Conservation (phyloP, 2,329 filamentous ascomycete genomes). For the Neopestalotiopsis clavispora region DNA sequence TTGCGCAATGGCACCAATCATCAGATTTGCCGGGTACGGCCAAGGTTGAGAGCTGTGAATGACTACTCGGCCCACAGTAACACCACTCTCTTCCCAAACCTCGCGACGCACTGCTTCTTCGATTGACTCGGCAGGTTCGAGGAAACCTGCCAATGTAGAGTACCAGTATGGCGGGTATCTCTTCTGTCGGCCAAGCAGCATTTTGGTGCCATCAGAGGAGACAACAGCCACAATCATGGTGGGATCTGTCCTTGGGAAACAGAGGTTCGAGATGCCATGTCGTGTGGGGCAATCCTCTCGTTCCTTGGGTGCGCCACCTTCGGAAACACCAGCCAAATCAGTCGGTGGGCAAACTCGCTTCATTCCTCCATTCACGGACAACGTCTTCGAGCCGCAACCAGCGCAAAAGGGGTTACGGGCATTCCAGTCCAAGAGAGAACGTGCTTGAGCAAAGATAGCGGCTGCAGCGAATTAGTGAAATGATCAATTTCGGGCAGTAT, state of each 20-base stretch:
- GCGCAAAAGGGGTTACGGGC: conserved; percentile 89
- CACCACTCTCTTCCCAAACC: conserved; percentile 86
- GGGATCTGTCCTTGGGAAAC: conserved; percentile 90
- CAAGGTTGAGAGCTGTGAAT: conserved; percentile 86
- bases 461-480: conserved; percentile 53
- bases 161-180: conserved; percentile 87
- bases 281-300: conserved; percentile 80
- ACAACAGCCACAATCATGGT: conserved; percentile 95
- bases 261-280: conserved; percentile 85
- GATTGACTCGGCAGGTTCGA: conserved; percentile 83
- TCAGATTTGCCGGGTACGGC: conserved; percentile 84
- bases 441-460: conserved; percentile 87
- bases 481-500: conserved; percentile 13
- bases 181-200: conserved; percentile 85
- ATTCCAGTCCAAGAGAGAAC: conserved; percentile 94
- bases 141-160: conserved; percentile 85
- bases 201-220: conserved; percentile 74
- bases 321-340: conserved; percentile 57
- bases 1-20: conserved; percentile 89
- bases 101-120: conserved; percentile 85
- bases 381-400: conserved; percentile 81
- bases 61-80: conserved; percentile 76
- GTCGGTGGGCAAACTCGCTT: conserved; percentile 80
- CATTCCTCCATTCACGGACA: conserved; percentile 79
- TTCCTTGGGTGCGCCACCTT: conserved; percentile 47